Evolutionary conservation across 768 basidiomycete genomes (phyloP), one percentile per base, ranked within the genome.

Genomic region (Tylopilus sp.): DNA sequence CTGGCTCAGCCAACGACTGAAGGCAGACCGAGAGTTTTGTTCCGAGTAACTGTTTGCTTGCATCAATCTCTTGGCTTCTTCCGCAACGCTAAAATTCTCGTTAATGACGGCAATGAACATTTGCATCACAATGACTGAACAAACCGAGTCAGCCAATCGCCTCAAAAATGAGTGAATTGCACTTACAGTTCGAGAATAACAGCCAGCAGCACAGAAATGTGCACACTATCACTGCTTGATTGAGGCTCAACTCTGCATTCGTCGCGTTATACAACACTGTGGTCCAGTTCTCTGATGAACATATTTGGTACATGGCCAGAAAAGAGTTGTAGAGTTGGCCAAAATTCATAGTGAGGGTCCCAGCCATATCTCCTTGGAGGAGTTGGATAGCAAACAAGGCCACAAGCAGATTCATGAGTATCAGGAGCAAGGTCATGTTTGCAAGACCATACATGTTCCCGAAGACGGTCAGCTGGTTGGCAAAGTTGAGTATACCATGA

Each of bases 21-120:
- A 50, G 77, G 70, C 42, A 75, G 73, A 21, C n/a, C 77, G 77
- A 51, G 84, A 79, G 53, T 81, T 76, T 38, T 77, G 76, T 15
- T 73, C 81, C 72, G 79, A 82, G 64, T 83, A 87, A 42, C 82
- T 78, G 6, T 82, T 80, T 6, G 86, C 83, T 68, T 97, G 95
- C 55, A 86, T 79, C 15, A 79, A 79, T 47, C 86, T 82, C 73
- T 98, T 98, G 23, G 83, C 79, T 64, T 95, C 91, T 62, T 98
- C 95, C 0, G 92, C 92, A 6, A 97, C 83, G 21, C 85, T 78
- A 60, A 98, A 98, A 69, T 95, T 95, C 75, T 95, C 93, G 62
- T 94, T 91, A 75, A 97, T 93, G 40, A 95, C 93, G 30, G 95
- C 95, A 61, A 98, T 91, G 73, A 98, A 97, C 85, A 98, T 88